Conservation (phyloP, 106 monocot species). For the Ottelia alismoides region DNA sequence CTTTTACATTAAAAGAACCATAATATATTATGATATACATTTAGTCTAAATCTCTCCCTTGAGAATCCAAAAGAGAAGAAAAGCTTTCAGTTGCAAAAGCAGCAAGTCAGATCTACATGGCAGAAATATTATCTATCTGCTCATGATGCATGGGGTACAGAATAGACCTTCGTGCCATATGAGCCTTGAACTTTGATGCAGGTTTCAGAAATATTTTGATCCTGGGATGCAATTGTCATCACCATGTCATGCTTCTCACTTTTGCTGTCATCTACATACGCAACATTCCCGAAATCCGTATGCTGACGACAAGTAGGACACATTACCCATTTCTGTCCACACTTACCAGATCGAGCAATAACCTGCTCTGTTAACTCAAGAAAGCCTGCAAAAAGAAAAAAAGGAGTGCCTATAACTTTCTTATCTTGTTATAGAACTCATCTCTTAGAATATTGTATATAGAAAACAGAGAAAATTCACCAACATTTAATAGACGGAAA, state of each 20-base stretch:
- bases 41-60: no score
- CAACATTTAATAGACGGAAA: no score
- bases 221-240: conserved; percentile 16
- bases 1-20: no score
- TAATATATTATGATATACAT: no score
- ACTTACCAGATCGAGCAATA: conserved; percentile 25
- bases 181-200: conserved; percentile 65
- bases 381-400: conserved; percentile 70
- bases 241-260: conserved; percentile 6
- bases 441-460: no score
- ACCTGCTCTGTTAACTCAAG: conserved; percentile 60
- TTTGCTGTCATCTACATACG: conserved; percentile 71
- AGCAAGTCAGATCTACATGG: not conserved
- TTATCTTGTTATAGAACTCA: no score
- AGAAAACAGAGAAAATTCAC: no score
- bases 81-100: not conserved
- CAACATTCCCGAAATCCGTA: conserved; percentile 62
- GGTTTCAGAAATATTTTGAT: conserved; percentile 30
- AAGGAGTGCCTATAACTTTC: no score
- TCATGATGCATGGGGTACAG: not conserved
- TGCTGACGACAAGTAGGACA: conserved; percentile 93
- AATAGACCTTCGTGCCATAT: conserved; percentile 85
- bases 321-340: conserved; percentile 67
- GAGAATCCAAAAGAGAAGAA: no score
- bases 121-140: not conserved